Evolutionary conservation across 202 grass and related monocot species (phyloP), one percentile per base, ranked within the genome.

Genomic region (Thinopyrum obtusiflorum): DNA sequence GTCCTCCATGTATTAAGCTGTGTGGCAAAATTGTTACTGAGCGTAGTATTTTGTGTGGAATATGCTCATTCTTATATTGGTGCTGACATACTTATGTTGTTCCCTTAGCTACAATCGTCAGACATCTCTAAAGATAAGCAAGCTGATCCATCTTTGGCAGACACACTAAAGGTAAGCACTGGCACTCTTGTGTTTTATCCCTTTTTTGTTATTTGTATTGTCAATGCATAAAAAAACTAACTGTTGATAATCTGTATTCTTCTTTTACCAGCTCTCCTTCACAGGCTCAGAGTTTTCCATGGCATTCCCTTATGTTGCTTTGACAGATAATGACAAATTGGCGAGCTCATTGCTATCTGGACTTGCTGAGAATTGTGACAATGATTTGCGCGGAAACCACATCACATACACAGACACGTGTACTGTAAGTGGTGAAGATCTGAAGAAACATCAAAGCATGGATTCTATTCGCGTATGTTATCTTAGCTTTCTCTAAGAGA

Each of bases 231-330:
- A 13, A 36, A 31, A 35, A 42, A 73, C 63, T 23, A 57, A 23
- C n/a, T 24, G 11, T 65, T 79, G 82, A 73, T 65, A 70, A 47
- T 84, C 15, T 4, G 6, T 78, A 61, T 86, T 62, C 68, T 71
- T 51, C 71, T 62, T 82, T 62, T 79, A 21, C 20, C 86, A 94
- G 93, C 39, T 69, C 29, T 89, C 91, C 12, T 92, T 95, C 66
- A 85, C 88, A 83, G 84, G 47, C 37, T 95, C 91, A 31, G 87
- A 98, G 31, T 93, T 98, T 82, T 95, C 88, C 63, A 89, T 98
- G 84, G 91, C 93, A 78, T 98, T 94, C 69, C 95, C 95, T 2
- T 95, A 98, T 80, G 91, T 95, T 81, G 80, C 84, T 60, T 83
- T 85, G 15, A 35, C 86, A 89, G 76, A 90, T 75, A 81, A 89